Evolutionary conservation across 2,329 filamentous ascomycete genomes (phyloP), one percentile per base, ranked within the genome.

Genomic region (Sphaceloma murrayae): DNA sequence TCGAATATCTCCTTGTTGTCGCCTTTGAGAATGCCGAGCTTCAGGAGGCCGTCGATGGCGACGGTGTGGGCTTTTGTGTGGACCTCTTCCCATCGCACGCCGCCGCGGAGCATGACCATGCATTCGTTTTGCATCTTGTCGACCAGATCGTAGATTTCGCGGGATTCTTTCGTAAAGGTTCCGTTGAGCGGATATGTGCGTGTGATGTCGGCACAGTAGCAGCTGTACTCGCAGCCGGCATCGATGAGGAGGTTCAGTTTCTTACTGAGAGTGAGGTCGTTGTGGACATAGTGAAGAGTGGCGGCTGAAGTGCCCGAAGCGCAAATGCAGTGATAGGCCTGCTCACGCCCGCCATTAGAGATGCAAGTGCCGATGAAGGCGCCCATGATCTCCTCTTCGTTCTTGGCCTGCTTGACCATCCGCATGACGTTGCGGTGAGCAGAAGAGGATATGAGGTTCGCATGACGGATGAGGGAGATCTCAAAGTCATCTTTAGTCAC

Each of bases 401-500:
- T 89, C 52, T 68, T 69, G 17, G 81, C 83, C 18, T 68, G 66
- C 51, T 70, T 73, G 24, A 82, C 82, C 24, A 66, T 64, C 18
- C 54, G 55, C 46, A 89, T 78, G 14, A 93, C 82, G 34, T 76
- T 76, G 33, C 75, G 72, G 62, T 96, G 91, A 0, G 83, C 91
- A 24, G 73, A 69, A 1, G 82, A 80, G 2, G 85, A 87, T 51
- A 96, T 78, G 31, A 73, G 74, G 58, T 88, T 91, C 24, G 91
- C 89, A 47, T 79, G 78, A 11, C 82, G 78, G 56, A 96, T 82
- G 52, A 91, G 74, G 3, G 76, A 78, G 43, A 96, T 72, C 59
- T 98, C 89, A 58, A 93, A 85, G n/a, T 75, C 72, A 34, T 84
- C 80, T 67, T 96, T 96, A 62, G 85, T 70, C 1, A 89, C 81